Evolutionary conservation across 192 early-diverging fungal species (phyloP), one percentile per base, ranked within the genome.

Genomic region (Coemansia sp.): DNA sequence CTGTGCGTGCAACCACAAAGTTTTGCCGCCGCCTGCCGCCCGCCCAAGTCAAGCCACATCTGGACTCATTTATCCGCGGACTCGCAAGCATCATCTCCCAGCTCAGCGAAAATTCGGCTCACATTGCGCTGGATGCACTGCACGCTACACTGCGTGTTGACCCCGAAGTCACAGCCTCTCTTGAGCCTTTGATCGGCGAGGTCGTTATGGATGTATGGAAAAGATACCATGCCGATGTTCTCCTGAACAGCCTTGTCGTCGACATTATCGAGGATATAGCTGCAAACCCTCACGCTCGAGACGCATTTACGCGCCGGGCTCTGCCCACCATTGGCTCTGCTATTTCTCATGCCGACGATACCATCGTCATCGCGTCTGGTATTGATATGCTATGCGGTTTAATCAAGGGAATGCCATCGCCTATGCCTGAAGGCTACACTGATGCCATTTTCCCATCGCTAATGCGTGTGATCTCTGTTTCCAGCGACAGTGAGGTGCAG

Each of bases 241-340:
- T 92, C 54, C 76, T 97, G 64, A 86, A 83, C 5, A 85, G 90
- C 61, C 85, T 91, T 42, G 84, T 94, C 23, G 81, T 88, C 27
- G 94, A 94, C 65, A 80, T 95, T 29, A 88, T 94, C 66, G 88
- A 89, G 51, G 83, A 85, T 6, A 72, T 97, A 80, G 88, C 93
- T 1, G 67, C 82, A 39, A 94, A 94, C 74, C 64, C 66, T 22
- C 61, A 73, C 24, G 87, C 89, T 46, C 84, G 85, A 24, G 75
- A 84, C 22, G 78, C 86, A 11, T 88, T 98, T 63, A 88, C 89
- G 66, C 79, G 79, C 42, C 87, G 88, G 14, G 84, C 93, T 19
- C 67, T 98, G 27, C 94, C 96, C 19, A 71, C 87, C 22, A 78
- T 95, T 23, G 75, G 72, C 23, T 56, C 78, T 23, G 85, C 87